Percentiles rank a stretch among this genome's conserved stretches.
Conservation (phyloP, 192 early-diverging fungal genomes). For the Chytriomyces confervae region DNA sequence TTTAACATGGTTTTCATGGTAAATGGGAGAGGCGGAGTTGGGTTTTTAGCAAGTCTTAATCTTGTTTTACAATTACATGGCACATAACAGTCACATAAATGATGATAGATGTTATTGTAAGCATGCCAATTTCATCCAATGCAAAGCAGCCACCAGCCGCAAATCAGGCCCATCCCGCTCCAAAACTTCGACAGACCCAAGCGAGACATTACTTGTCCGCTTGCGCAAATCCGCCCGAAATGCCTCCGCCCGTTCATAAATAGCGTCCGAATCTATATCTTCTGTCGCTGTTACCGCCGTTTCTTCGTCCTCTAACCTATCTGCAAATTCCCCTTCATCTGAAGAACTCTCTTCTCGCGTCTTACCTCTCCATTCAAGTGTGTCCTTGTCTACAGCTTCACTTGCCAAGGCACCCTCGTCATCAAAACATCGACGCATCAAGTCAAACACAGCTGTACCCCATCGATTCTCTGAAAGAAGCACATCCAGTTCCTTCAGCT, state of each 20-base stretch:
- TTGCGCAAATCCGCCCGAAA: background rate
- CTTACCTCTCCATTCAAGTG: background rate
- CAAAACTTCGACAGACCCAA: constrained; percentile 18
- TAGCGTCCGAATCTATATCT: background rate
- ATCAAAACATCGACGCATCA: background rate
- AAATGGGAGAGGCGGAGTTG: too few species aligned
- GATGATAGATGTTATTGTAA: background rate
- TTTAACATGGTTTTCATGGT: too few species aligned
- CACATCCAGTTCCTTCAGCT: constrained; percentile 23
- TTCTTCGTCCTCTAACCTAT: background rate
- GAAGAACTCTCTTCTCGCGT: too few species aligned
- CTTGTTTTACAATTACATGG: too few species aligned
- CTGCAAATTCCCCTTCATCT: background rate
- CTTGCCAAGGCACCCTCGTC: background rate
- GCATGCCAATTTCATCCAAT: background rate
- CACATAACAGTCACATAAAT: too few species aligned
- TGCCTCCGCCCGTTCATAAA: background rate
- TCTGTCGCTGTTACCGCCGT: too few species aligned
- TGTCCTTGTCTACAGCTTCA: background rate
- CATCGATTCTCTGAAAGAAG: background rate
- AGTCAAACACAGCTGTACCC: background rate
- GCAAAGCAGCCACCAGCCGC: background rate
- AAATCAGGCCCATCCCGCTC: background rate
- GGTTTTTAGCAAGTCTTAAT: too few species aligned
- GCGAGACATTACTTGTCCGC: constrained; percentile 9